Conservation (phyloP, 177 flowering plant genomes). For the Telopea speciosissima region DNA sequence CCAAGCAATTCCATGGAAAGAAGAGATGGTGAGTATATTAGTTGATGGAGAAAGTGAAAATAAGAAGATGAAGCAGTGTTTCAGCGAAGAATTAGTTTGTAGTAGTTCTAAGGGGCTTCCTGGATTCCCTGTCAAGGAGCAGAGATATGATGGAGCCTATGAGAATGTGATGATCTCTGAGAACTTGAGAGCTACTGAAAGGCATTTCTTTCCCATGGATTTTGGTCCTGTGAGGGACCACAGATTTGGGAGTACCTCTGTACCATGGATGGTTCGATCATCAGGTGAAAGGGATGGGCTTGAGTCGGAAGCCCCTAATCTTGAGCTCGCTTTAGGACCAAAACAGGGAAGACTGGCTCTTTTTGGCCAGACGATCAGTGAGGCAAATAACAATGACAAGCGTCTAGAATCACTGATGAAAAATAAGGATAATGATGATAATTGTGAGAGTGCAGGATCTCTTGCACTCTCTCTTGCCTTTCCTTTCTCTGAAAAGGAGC, state of each 20-base stretch:
- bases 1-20: conserved; percentile 14
- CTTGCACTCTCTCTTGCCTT: conserved; percentile 65
- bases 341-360: conserved; percentile 29
- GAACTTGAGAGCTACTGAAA: conserved; percentile 31
- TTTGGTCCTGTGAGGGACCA: conserved; percentile 22
- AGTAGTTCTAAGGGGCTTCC: conserved; percentile 13
- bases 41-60: conserved; percentile 21
- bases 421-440: conserved; percentile 38
- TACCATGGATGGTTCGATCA: conserved; percentile 25
- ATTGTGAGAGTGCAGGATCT: conserved; percentile 31
- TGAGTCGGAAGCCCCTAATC: conserved; percentile 38
- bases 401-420: conserved; percentile 9
- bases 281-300: conserved; percentile 26
- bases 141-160: conserved; percentile 16
- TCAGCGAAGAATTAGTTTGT: conserved; percentile 14
- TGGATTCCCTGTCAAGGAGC: conserved; percentile 22
- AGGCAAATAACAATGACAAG: conserved; percentile 23
- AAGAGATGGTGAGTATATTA: neutral
- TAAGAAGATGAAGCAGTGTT: conserved; percentile 35
- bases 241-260: conserved; percentile 8
- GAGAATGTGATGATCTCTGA: conserved; percentile 21
- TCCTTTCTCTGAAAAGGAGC: conserved; percentile 42
- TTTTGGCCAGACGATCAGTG: conserved; percentile 25
- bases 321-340: conserved; percentile 78
- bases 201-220: conserved; percentile 49